Evolutionary conservation across 106 monocot genomes (phyloP).

Genomic region (Dactylorhiza incarnata): DNA sequence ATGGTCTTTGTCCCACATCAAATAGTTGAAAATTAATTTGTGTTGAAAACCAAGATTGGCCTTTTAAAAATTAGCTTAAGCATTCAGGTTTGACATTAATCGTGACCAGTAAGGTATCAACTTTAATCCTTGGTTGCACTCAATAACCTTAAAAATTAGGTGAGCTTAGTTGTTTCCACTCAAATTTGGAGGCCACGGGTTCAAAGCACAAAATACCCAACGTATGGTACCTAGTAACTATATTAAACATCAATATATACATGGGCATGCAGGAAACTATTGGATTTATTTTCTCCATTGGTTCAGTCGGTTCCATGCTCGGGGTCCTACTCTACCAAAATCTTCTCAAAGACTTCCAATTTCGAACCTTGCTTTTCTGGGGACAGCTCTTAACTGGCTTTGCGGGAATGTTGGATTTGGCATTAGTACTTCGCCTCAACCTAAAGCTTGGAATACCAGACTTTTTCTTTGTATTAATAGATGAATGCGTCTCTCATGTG

Average conservation of each 20-base stretch:
- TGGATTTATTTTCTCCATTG: slow-evolving; percentile 44
- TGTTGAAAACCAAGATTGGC: too few relatives aligned
- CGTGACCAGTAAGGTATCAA: too few relatives aligned
- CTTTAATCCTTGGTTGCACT: too few relatives aligned
- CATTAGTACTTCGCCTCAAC: slow-evolving; percentile 55
- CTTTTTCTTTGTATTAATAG: slow-evolving; percentile 60
- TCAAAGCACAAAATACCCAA: neutral
- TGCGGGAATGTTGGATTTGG: slow-evolving; percentile 69
- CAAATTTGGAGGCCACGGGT: neutral
- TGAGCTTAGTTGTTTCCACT: too few relatives aligned
- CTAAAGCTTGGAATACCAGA: slow-evolving; percentile 57
- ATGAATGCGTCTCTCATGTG: slow-evolving; percentile 58
- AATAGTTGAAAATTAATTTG: too few relatives aligned
- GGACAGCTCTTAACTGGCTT: slow-evolving; percentile 48
- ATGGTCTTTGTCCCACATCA: too few relatives aligned
- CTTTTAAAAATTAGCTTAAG: too few relatives aligned
- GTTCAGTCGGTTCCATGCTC: slow-evolving; percentile 57
- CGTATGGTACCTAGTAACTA: neutral
- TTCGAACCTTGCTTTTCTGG: slow-evolving; percentile 51
- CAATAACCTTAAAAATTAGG: too few relatives aligned
- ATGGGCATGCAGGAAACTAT: slow-evolving; percentile 25
- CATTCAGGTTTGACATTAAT: too few relatives aligned
- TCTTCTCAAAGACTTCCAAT: slow-evolving; percentile 54
- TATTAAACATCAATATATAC: neutral
- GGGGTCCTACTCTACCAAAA: slow-evolving; percentile 82